A percentile compares a stretch with the other conserved stretches of the same genome.
Conservation (phyloP, 2,329 filamentous ascomycete species). For the Drechslerella coelobrocha region DNA sequence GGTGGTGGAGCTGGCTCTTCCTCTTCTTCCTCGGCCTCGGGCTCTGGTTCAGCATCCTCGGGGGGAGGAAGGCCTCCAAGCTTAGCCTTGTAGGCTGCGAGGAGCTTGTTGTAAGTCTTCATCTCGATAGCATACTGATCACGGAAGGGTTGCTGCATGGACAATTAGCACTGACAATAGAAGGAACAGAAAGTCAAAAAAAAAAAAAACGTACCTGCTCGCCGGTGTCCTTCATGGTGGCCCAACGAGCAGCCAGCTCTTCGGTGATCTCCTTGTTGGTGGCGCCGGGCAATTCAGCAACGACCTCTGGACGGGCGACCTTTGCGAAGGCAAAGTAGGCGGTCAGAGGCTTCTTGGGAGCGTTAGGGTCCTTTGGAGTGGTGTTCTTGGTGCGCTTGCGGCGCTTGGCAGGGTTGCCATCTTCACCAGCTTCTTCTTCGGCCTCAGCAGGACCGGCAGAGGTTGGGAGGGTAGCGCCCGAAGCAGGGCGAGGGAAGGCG, state of each 20-base stretch:
- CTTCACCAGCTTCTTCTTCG: constrained; percentile 34
- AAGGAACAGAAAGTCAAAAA: neutral
- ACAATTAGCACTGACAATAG: neutral
- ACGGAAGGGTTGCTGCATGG: constrained; percentile 37
- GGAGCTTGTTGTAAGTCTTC: constrained; percentile 35
- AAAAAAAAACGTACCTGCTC: constrained; percentile 66
- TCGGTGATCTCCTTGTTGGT: constrained; percentile 86
- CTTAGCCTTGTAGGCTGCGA: constrained; percentile 47
- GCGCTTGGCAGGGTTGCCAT: constrained; percentile 46
- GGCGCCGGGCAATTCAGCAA: constrained; percentile 74
- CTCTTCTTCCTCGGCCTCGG: constrained; percentile 37
- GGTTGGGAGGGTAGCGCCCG: neutral
- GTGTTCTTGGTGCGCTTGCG: constrained; percentile 78
- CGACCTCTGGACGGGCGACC: constrained; percentile 81
- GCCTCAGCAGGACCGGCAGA: constrained; percentile 15
- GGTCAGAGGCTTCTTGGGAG: constrained; percentile 90
- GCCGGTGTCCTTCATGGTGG: constrained; percentile 74
- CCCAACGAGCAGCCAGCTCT: constrained; percentile 86
- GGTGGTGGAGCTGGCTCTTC: constrained; percentile 39
- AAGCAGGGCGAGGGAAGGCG: constrained; percentile 19
- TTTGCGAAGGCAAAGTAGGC: constrained; percentile 96
- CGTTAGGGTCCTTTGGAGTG: constrained; percentile 76
- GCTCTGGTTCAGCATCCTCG: constrained; percentile 20
- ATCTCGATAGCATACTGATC: constrained; percentile 46
- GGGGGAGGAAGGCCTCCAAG: constrained; percentile 26